These are phyloP conservation scores for Rhodomyrtus psidioides DNA, from an alignment of 441 rosid genomes.

Conservation along the genomic window DNA sequence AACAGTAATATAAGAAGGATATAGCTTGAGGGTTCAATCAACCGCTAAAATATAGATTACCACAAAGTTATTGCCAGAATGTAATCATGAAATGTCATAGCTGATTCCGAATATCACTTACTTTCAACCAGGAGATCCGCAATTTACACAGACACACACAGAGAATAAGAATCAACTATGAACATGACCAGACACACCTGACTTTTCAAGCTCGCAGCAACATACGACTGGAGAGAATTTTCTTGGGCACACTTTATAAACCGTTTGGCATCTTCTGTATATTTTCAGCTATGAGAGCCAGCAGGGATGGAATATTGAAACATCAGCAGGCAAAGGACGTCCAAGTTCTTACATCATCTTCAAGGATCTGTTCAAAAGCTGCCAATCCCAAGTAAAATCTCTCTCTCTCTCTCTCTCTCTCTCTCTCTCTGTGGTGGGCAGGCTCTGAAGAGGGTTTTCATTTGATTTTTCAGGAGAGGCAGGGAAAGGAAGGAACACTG, in stretches of 20 bases:
- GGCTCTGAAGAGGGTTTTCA: neutral
- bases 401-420: neutral
- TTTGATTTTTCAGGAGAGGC: constrained; percentile 18
- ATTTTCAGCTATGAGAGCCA: constrained; percentile 19
- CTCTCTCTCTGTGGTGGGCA: neutral
- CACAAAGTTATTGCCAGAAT: neutral
- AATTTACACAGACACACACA: neutral
- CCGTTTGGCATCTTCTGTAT: neutral
- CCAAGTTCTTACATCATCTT: constrained; percentile 31
- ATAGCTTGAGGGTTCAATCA: neutral
- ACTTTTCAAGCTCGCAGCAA: neutral
- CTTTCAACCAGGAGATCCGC: neutral
- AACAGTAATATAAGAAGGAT: neutral
- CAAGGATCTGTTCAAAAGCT: constrained; percentile 29
- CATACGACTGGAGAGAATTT: neutral
- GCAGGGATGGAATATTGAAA: constrained; percentile 10
- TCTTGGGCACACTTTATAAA: neutral
- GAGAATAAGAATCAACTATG: neutral
- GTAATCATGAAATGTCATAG: neutral
- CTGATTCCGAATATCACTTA: neutral
- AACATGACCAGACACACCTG: neutral
- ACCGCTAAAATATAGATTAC: neutral
- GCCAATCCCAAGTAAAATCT: constrained; percentile 10
- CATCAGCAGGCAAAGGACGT: constrained; percentile 5
- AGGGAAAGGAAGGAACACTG: constrained; percentile 8